Base-by-base conservation (phyloP, 2,329 filamentous ascomycete genomes). In the Keithomyces neogunnii region DNA sequence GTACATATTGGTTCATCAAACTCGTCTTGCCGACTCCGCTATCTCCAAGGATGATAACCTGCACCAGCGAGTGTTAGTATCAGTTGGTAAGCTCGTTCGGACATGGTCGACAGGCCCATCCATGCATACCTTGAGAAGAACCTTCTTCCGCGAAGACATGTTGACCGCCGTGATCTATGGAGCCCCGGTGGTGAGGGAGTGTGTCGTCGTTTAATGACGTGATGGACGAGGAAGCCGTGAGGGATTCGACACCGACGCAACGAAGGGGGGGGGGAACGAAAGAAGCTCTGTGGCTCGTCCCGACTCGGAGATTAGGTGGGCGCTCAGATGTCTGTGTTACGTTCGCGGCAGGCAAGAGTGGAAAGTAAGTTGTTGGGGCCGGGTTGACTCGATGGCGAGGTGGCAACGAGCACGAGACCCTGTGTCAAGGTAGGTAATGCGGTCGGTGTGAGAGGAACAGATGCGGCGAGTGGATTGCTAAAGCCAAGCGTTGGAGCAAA, bases 1-100 rank as follows among this genome's bases (percentile, higher is more conserved):
- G 70, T 84, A 97, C 93, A 88, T 97, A 99, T 97, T 99, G 93
- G 76, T 99, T 99, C 93, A 99, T 99, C 82, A 99, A 84, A 73
- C 90, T 96, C 55, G 93, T 99, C 81, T 99, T 99, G 70, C 93
- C 93, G 56, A 99, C 93, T 74, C 93, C 93, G 72, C 92, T 97
- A 72, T 99, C 93, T 63, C 93, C 93, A 62, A 99, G 85, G 73
- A 99, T 97, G 66, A 99, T 99, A 66, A 99, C 91, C 92, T 97
- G 42, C 44, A 31, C n/a, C 26, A 30, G 6, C 33, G 6, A 11
- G 6, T 11, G 54, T 49, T 49, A 48, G 49, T 51, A 33, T 47
- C 51, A 53, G 55, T 52, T 54, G n/a, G 47, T 33, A 11, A 19
- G 1, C 26, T 28, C 9, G 36, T 9, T 31, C 11, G 11, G 19